Evolutionary conservation across 441 rosid species (phyloP), one percentile per base, ranked within the genome.

Genomic region (Syzygium malaccense): DNA sequence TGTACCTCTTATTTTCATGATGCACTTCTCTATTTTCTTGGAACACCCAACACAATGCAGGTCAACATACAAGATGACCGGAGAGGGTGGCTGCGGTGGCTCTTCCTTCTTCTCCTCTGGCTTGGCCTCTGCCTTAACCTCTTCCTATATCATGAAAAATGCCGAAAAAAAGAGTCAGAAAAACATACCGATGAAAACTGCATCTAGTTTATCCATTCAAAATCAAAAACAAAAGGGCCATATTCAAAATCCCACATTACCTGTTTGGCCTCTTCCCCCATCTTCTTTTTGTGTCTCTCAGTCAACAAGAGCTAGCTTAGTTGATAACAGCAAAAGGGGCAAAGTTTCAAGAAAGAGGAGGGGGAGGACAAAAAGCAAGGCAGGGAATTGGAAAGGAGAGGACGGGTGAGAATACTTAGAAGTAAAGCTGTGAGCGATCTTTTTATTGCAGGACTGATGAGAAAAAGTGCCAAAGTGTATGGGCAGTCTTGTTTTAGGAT

Each of bases 1-100:
- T 41, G 17, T 87, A 97, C 99, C 99, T 94, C 94, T 95, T 55
- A 96, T 95, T 87, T 92, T 96, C 94, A 92, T 91, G 86, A 98
- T 93, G 88, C 94, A 94, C 90, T 90, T 95, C 92, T 96, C 95
- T 55, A 96, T 96, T 93, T 96, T 96, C 93, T 96, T 96, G 85
- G 98, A 96, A 71, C 99, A 98, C 33, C 99, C 99, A 20, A 93
- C 95, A 88, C 99, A 98, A 93, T 96, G 99, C 94, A 98, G 92
- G 93, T 98, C 97, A 80, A 96, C 95, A 85, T 55, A 93, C 90
- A 98, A 90, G 58, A 96, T 92, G 64, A 94, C 92, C 4, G 98
- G 98, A 83, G 97, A 91, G 13, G 96, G 97, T 19, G 96, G 95
- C 58, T 90, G 89, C 26, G 95, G 92, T 25, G 91, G 92, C 54